phyloP scores from a whole-genome alignment of 371 early-diverging fungal genomes.

The Umbelopsis sp. region DNA sequence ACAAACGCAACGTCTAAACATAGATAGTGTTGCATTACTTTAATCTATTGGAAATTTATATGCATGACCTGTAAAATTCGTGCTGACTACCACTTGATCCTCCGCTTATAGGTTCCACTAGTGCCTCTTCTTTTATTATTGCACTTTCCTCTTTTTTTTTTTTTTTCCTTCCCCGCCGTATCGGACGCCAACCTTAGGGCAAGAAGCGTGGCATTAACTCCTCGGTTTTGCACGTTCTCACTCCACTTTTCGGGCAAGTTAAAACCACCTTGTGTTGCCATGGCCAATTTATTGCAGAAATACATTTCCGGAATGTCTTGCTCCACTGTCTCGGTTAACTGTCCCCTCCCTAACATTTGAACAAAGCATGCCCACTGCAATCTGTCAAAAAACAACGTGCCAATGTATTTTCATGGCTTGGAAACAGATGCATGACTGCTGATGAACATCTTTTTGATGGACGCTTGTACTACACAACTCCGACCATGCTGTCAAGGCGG shows the following conservation, averaged over 20 bases:
- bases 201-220: constrained; percentile 19
- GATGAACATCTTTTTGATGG: no score
- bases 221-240: constrained; percentile 18
- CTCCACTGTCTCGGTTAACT: neutral
- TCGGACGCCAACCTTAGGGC: constrained; percentile 16
- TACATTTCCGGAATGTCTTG: neutral
- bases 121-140: neutral
- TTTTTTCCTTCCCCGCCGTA: constrained; percentile 7
- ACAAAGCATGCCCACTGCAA: no score
- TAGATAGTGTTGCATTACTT: no score
- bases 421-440: no score
- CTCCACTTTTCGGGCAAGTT: constrained; percentile 10
- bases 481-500: constrained; percentile 18
- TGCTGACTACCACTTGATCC: no score
- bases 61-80: no score
- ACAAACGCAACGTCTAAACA: no score
- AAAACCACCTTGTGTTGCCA: constrained; percentile 9
- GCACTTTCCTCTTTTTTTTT: neutral
- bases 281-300: constrained; percentile 1
- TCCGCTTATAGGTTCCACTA: no score
- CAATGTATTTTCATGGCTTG: no score
- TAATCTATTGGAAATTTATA: no score
- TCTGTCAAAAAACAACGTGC: no score
- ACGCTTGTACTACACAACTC: neutral
- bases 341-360: no score